Evolutionary conservation across 192 early-diverging fungal genomes (phyloP).

Genomic region (Kickxella alabastrina): DNA sequence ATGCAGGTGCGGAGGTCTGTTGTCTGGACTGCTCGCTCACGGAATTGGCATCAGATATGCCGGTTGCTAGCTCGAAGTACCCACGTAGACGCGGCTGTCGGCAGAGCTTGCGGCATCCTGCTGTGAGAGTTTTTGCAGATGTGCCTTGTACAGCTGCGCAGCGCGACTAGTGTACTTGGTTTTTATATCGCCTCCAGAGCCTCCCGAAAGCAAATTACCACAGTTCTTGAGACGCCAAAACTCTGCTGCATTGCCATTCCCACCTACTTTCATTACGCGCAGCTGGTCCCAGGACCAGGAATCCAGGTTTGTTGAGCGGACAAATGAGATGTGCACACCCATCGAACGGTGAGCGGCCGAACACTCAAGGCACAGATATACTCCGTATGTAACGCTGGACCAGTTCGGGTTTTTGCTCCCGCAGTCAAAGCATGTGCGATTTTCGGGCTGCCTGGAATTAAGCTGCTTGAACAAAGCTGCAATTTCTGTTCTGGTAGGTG

Average conservation of each 20-base stretch:
- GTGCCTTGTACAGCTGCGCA: constrained; percentile 79
- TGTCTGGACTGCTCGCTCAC: too few relatives aligned
- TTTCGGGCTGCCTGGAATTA: constrained; percentile 32
- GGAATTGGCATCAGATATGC: too few relatives aligned
- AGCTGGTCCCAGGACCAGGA: constrained; percentile 93
- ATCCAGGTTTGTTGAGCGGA: constrained; percentile 86
- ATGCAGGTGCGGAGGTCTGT: neutral
- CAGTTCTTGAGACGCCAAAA: constrained; percentile 77
- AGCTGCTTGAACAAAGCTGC: constrained; percentile 47
- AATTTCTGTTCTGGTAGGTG: constrained; percentile 44
- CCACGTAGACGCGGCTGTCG: constrained; percentile 32
- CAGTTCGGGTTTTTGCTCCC: constrained; percentile 91
- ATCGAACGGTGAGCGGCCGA: constrained; percentile 93
- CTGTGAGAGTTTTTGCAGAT: constrained; percentile 62
- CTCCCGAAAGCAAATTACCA: constrained; percentile 21
- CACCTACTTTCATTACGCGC: constrained; percentile 82
- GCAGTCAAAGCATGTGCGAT: constrained; percentile 92
- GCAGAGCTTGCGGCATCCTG: constrained; percentile 55
- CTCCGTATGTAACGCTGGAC: constrained; percentile 89
- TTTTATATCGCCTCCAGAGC: constrained; percentile 66
- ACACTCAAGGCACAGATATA: constrained; percentile 96
- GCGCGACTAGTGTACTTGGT: constrained; percentile 73
- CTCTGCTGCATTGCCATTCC: constrained; percentile 76
- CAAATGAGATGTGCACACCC: constrained; percentile 97
- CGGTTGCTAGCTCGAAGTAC: constrained; percentile 2